Percentiles rank a stretch among this genome's conserved stretches.
Conservation (phyloP, 805 yeast genomes). For the Barnettozyma wickerhamii region DNA sequence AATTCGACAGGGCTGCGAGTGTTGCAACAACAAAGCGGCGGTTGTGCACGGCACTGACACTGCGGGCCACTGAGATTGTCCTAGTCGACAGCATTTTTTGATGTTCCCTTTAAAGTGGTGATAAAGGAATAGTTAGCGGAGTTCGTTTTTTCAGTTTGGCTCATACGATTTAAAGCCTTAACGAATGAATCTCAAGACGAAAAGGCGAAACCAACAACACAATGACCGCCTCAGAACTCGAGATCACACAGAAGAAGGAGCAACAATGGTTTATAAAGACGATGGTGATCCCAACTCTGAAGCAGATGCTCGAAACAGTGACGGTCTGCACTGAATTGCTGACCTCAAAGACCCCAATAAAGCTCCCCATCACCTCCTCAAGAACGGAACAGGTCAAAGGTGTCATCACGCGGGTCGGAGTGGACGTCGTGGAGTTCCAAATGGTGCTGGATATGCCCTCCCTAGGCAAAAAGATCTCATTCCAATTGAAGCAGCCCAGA, state of each 20-base stretch:
- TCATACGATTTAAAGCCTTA: not conserved
- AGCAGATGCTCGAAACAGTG: constrained; percentile 41
- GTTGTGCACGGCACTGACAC: constrained; percentile 18
- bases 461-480: constrained; percentile 38
- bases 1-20: constrained; percentile 19
- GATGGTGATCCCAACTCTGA: constrained; percentile 44
- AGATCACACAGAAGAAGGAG: constrained; percentile 23
- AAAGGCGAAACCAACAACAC: not conserved
- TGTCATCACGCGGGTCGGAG: constrained; percentile 50
- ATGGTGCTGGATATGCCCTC: constrained; percentile 33
- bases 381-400: constrained; percentile 60
- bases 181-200: not conserved
- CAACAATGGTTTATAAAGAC: constrained; percentile 44
- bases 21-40: constrained; percentile 16
- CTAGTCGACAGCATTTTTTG: constrained; percentile 1
- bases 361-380: constrained; percentile 52
- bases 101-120: not conserved
- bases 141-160: not conserved
- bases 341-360: constrained; percentile 38
- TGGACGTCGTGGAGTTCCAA: constrained; percentile 45
- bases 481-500: constrained; percentile 34
- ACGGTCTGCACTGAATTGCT: constrained; percentile 36
- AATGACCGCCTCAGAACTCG: constrained; percentile 7
- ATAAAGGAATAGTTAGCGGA: not conserved
- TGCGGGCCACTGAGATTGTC: not conserved